Evolutionary conservation across 805 yeast species (phyloP).

Genomic region (Candida maltosa): DNA sequence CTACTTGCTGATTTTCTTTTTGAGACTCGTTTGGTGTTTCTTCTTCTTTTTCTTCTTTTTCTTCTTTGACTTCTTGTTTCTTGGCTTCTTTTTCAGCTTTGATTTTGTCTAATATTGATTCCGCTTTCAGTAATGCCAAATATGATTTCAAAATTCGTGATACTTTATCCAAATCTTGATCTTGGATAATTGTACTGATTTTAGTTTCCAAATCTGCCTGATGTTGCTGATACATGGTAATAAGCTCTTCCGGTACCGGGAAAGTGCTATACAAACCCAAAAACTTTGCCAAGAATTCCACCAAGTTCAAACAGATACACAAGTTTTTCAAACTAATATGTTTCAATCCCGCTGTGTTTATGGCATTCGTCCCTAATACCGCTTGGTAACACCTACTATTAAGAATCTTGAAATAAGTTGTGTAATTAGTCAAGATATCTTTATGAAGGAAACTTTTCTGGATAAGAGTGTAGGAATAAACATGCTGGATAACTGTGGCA

Average conservation of each 20-base stretch:
- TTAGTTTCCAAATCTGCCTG: too few relatives aligned
- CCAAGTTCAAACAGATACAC: constrained; percentile 64
- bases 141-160: too few relatives aligned
- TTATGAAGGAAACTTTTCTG: too few relatives aligned
- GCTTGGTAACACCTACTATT: constrained; percentile 57
- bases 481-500: too few relatives aligned
- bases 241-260: constrained; percentile 37
- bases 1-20: not conserved
- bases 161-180: too few relatives aligned
- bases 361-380: constrained; percentile 73
- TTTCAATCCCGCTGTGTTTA: constrained; percentile 66
- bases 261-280: too few relatives aligned
- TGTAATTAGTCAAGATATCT: too few relatives aligned
- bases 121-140: too few relatives aligned
- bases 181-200: too few relatives aligned
- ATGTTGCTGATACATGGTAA: too few relatives aligned
- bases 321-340: constrained; percentile 73
- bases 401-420: constrained; percentile 42
- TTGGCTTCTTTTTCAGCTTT: not conserved
- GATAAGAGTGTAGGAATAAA: too few relatives aligned
- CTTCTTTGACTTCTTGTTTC: constrained; percentile 10
- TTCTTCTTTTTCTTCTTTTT: constrained; percentile 14
- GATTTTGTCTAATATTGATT: constrained; percentile 1
- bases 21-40: constrained; percentile 3
- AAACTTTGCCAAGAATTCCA: constrained; percentile 43